Evolutionary conservation across 2,329 filamentous ascomycete species (phyloP).

Genomic region (Penicillium janthinellum): DNA sequence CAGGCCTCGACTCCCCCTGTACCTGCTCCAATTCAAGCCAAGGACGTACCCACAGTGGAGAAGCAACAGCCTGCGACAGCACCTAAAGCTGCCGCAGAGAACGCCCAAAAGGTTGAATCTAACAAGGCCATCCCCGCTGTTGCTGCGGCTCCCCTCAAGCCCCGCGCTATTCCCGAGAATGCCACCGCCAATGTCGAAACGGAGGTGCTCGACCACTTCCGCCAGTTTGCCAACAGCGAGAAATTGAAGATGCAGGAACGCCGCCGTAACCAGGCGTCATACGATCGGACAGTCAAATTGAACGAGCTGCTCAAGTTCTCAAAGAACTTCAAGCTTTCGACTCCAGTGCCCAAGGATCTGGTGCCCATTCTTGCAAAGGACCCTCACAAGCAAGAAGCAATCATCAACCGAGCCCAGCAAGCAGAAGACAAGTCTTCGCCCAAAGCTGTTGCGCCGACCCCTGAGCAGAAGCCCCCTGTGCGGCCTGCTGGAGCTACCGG

Average conservation of each 20-base stretch:
- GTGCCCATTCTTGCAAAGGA: conserved; percentile 97
- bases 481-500: conserved; percentile 48
- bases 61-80: conserved; percentile 26
- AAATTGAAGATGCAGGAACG: conserved; percentile 63
- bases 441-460: conserved; percentile 48
- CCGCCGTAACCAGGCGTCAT: conserved; percentile 56
- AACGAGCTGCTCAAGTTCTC: conserved; percentile 96
- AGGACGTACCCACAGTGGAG: conserved; percentile 27
- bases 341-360: conserved; percentile 85
- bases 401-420: conserved; percentile 82
- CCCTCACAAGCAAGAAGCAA: conserved; percentile 88
- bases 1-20: conserved; percentile 68
- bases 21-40: conserved; percentile 29
- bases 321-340: conserved; percentile 88
- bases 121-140: conserved; percentile 39
- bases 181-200: conserved; percentile 63
- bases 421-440: conserved; percentile 61
- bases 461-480: conserved; percentile 56
- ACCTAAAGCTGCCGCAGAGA: conserved; percentile 26
- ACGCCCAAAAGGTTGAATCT: conserved; percentile 29
- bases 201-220: conserved; percentile 64
- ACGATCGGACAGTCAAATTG: conserved; percentile 88
- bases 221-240: conserved; percentile 63
- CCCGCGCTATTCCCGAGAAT: conserved; percentile 50
- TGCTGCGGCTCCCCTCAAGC: conserved; percentile 47